A percentile compares a stretch with the other conserved stretches of the same genome.
These are phyloP conservation scores for Cytospora leucostoma DNA, from an alignment of 2,329 filamentous ascomycete species.

Conservation along the genomic window DNA sequence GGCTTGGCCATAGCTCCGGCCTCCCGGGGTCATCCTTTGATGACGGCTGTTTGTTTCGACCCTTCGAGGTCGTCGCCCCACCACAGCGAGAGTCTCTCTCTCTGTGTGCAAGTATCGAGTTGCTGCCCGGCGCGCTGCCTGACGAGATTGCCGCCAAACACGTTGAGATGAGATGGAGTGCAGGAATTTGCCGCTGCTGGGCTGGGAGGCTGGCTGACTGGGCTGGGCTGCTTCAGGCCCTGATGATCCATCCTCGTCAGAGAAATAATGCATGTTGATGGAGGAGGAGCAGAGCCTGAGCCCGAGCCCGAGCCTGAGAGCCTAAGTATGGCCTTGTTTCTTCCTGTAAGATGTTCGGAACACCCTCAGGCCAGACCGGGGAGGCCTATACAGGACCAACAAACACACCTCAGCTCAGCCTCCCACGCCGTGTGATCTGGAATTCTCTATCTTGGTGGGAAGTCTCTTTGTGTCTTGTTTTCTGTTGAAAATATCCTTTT, in stretches of 20 bases:
- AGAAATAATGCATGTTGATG: no score
- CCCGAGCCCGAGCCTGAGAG: no score
- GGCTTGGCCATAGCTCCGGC: no score
- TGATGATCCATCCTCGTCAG: neutral
- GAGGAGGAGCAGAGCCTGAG: neutral
- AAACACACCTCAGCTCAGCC: neutral
- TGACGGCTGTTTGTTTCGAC: conserved; percentile 9
- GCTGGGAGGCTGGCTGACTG: neutral
- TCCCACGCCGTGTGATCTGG: neutral
- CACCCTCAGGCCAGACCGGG: conserved; percentile 3
- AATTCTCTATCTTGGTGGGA: neutral
- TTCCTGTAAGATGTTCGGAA: conserved; percentile 9
- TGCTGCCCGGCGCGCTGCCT: conserved; percentile 9
- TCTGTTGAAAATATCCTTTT: neutral
- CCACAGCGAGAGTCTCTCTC: neutral
- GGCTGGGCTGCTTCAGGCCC: conserved; percentile 1
- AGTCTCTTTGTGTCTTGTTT: neutral
- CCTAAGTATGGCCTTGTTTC: conserved; percentile 4
- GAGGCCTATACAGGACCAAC: conserved; percentile 4
- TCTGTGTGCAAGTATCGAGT: neutral
- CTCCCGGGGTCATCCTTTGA: conserved; percentile 19
- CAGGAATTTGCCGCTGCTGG: neutral
- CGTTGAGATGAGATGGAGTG: conserved; percentile 4
- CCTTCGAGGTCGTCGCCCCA: conserved; percentile 15
- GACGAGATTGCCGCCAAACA: neutral